Evolutionary conservation across 2,329 filamentous ascomycete species (phyloP).

Genomic region (Ascochyta viciae-villosae): DNA sequence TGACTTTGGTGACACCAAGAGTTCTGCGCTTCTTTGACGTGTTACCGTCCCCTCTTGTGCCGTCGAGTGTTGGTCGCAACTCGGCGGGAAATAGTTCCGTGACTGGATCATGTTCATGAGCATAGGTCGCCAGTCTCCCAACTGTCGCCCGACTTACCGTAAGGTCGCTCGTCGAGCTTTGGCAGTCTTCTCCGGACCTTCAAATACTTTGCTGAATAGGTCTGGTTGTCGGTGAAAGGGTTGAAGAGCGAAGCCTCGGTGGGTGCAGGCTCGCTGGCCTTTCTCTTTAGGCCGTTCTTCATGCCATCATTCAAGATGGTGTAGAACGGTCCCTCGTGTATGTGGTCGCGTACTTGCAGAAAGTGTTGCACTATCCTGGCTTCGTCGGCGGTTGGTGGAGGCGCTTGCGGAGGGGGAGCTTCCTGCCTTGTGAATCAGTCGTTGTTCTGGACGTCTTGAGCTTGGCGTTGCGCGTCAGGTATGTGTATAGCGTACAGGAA

Average conservation of each 20-base stretch:
- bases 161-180: constrained; percentile 60
- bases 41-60: constrained; percentile 27
- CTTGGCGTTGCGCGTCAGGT: constrained; percentile 4
- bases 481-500: constrained; percentile 44
- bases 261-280: constrained; percentile 47
- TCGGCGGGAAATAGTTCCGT: constrained; percentile 66
- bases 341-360: constrained; percentile 60
- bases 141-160: constrained; percentile 53
- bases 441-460: constrained; percentile 7
- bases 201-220: constrained; percentile 65
- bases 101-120: constrained; percentile 46
- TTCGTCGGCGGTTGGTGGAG: constrained; percentile 55
- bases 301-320: constrained; percentile 59
- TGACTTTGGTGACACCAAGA: constrained; percentile 44
- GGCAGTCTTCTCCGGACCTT: constrained; percentile 64
- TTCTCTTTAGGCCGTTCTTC: constrained; percentile 51
- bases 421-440: constrained; percentile 38
- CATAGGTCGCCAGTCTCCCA: not conserved
- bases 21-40: constrained; percentile 42
- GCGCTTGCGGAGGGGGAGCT: constrained; percentile 46
- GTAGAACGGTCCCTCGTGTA: constrained; percentile 68
- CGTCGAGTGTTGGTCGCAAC: constrained; percentile 62
- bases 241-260: constrained; percentile 56
- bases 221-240: constrained; percentile 68
- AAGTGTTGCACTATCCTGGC: constrained; percentile 58